phyloP scores from a whole-genome alignment of 768 basidiomycete genomes.

The Suillus variegatus region DNA sequence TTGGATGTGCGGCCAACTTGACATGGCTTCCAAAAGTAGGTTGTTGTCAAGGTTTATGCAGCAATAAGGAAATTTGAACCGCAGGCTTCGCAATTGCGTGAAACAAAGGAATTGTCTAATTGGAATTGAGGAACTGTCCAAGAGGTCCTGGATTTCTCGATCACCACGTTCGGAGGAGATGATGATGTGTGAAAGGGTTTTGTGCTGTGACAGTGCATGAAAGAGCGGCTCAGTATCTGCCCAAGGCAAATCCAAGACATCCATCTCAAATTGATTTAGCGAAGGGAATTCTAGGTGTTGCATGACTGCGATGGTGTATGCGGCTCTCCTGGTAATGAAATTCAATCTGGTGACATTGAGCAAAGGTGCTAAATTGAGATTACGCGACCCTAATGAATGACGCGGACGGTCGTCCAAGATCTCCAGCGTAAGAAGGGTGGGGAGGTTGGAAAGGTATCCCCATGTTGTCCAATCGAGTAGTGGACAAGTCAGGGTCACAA shows the following conservation, averaged over 20 bases:
- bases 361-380: neutral
- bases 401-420: neutral
- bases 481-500: neutral
- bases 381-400: neutral
- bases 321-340: neutral
- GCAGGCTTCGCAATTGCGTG: neutral
- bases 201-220: neutral
- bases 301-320: neutral
- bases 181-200: neutral
- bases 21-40: constrained; percentile 1
- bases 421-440: neutral
- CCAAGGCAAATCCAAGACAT: neutral
- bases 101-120: neutral
- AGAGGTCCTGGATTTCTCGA: neutral
- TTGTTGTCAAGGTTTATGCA: neutral
- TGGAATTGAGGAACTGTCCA: neutral
- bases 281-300: neutral
- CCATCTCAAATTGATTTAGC: neutral
- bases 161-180: neutral
- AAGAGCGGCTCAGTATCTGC: neutral
- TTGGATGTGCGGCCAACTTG: neutral
- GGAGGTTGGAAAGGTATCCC: neutral
- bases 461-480: neutral
- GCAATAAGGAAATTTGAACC: neutral
- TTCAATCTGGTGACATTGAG: neutral